Base-by-base conservation (phyloP, 2,329 filamentous ascomycete genomes). In the Fusarium sp. region DNA sequence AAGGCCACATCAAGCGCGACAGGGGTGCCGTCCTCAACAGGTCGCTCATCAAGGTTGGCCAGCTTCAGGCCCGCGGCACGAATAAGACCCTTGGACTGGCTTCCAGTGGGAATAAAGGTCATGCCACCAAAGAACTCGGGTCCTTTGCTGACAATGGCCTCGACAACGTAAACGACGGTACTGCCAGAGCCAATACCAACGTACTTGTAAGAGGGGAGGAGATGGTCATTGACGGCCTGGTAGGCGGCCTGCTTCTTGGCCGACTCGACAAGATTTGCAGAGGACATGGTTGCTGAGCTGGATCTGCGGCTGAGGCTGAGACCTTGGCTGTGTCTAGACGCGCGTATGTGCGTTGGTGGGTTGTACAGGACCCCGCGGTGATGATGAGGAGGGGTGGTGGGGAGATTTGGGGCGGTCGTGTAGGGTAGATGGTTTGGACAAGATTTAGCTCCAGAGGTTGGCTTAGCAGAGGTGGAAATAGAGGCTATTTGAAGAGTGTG, bases 61-160 rank as follows among this genome's bases (percentile, higher is more conserved):
- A 96, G 90, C 27, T 88, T 89, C 59, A 98, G 85, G 3, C 94
- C 93, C 18, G 94, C 93, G 51, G 87, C 84, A 66, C 94, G 88
- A 76, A 99, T 97, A 56, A 98, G 89, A 75, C 94, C 92, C 73
- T 94, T 94, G 44, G 92, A 96, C 79, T 97, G 94, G 83, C 91
- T 95, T 27, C 96, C 96, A 0, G 96, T 99, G 7, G 96, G 95
- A 31, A 97, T 88, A 81, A 98, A 99, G 77, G 89, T 90, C 85
- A 97, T 97, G 71, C 83, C 78, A 36, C 83, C 80, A 51, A 88
- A 89, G 60, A 88, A 84, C 3, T 81, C 79, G 9, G 82, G 78
- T 6, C 88, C 87, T 56, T 91, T 87, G 57, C 86, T 86, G 39
- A 87, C 87, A 81, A 97, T 95, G 60, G 93, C 92, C 73, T 95